Evolutionary conservation across 2,329 filamentous ascomycete species (phyloP), one percentile per base, ranked within the genome.

Genomic region (Myotisia sp.): DNA sequence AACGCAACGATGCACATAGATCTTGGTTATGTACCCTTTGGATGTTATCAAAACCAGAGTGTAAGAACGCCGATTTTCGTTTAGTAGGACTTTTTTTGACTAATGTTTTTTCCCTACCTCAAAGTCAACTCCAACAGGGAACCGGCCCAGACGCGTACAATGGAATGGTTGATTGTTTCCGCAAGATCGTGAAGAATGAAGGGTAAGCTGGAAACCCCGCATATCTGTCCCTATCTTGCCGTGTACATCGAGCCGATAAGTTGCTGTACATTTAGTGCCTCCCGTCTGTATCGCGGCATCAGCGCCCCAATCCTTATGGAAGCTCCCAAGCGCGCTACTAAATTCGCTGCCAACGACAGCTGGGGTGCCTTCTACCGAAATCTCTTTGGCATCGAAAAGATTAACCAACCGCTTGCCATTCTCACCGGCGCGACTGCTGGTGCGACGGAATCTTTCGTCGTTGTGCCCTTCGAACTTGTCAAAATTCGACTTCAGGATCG

Each of bases 41-140:
- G 90, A 98, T 59, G 90, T 98, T 39, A 84, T 95, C 60, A 95
- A 95, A 73, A 95, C 90, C 45, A 72, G 87, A 78, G 80, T 92
- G 81, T 90, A 73, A 71, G 77, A 59, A 17, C 29, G 9, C 7
- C 29, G 19, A 10, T 8, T 10, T n/a, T n/a, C n/a, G n/a, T n/a
- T n/a, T n/a, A n/a, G n/a, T n/a, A n/a, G n/a, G n/a, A n/a, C n/a
- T n/a, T n/a, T n/a, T n/a, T n/a, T n/a, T n/a, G n/a, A n/a, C n/a
- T n/a, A n/a, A n/a, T n/a, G n/a, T n/a, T n/a, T n/a, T n/a, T n/a
- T n/a, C n/a, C n/a, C n/a, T 26, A 27, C 18, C 22, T n/a, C 18
- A 24, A 10, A 93, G 82, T 58, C 86, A 94, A 63, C 70, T 94
- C 37, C 86, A 94, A 65, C 80, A 79, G 35, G 79, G 78, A 51